Base-by-base conservation (phyloP, 2,329 filamentous ascomycete species). In the Ceratocystis huliohia region DNA sequence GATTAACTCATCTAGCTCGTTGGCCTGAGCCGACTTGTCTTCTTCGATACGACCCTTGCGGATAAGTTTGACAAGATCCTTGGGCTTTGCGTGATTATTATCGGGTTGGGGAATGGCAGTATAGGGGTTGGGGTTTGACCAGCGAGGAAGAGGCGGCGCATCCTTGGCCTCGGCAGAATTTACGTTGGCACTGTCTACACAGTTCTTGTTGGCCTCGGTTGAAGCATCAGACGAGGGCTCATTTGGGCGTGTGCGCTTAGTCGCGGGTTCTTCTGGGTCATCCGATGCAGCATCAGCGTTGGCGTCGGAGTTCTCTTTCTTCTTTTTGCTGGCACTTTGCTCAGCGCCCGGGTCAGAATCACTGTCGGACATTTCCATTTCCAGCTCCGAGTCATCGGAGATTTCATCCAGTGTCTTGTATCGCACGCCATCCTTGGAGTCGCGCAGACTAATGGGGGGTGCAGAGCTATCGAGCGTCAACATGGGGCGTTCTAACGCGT, bases 81-180 rank as follows among this genome's bases (percentile, higher is more conserved):
- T 87, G 75, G 88, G 91, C 76, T 94, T 95, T 65, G 91, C 88
- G 22, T 65, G 63, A 3, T 61, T 56, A 20, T 37, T 56, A 70
- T 92, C 88, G 0, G 86, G 84, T 5, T 91, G 91, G 7, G 93
- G 93, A 8, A 96, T 79, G 1, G 85, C 88, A 5, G 90, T 96
- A 75, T 97, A 96, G 0, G 92, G 91, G 74, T 97, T 93, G 2
- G 93, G 92, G 71, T 97, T 97, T 3, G 91, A 96, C 93, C 93
- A 97, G 74, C 88, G 91, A 2, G 91, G 91, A 15, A 57, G 41
- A 41, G 53, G 41, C 33, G 8, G 53, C 33, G 8, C 37, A 3
- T 57, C 50, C 25, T 15, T 41, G 13, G 30, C 25, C n/a, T 33
- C 46, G 5, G 30, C 28, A 28, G 46, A 22, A 46, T 8, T 25